Conservation (phyloP, 345 rosid species). For the Gynandropsis gynandra region DNA sequence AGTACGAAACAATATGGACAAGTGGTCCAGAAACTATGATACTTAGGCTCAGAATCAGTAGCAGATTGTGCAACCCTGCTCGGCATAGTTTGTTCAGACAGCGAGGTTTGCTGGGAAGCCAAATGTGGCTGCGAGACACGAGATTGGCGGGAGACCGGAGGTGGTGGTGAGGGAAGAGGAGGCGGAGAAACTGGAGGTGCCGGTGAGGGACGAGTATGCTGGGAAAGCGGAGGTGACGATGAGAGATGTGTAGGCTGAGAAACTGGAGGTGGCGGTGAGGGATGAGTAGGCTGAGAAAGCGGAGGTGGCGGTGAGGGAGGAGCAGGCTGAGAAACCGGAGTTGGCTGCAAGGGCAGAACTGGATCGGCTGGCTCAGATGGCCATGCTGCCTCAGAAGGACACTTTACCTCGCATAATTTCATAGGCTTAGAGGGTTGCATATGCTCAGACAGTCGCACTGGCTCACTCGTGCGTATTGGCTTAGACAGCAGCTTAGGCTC, state of each 20-base stretch:
- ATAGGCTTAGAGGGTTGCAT: too few species aligned
- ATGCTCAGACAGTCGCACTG: too few species aligned
- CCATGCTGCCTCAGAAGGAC: conserved; percentile 13
- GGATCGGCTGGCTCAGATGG: conserved; percentile 22
- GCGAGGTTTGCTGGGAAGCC: conserved; percentile 15
- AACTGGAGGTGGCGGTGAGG: background rate
- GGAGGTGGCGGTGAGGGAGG: conserved; percentile 6
- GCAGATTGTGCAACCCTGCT: conserved; percentile 5
- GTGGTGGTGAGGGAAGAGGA: conserved; percentile 9
- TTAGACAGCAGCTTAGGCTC: too few species aligned
- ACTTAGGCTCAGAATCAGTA: conserved; percentile 22
- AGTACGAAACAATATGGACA: conserved; percentile 80
- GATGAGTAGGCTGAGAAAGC: background rate
- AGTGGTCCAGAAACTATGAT: conserved; percentile 73
- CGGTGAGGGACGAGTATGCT: conserved; percentile 13
- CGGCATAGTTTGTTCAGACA: conserved; percentile 20
- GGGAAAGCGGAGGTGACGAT: background rate
- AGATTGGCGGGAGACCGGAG: conserved; percentile 14
- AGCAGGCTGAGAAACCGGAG: conserved; percentile 16
- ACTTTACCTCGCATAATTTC: background rate
- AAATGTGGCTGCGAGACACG: conserved; percentile 15
- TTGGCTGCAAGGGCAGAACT: conserved; percentile 19
- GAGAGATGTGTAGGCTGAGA: conserved; percentile 9
- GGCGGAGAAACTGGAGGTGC: conserved; percentile 8
- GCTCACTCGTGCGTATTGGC: too few species aligned